Conservation (phyloP, 495 filamentous ascomycete genomes). For the Xylona heveae region DNA sequence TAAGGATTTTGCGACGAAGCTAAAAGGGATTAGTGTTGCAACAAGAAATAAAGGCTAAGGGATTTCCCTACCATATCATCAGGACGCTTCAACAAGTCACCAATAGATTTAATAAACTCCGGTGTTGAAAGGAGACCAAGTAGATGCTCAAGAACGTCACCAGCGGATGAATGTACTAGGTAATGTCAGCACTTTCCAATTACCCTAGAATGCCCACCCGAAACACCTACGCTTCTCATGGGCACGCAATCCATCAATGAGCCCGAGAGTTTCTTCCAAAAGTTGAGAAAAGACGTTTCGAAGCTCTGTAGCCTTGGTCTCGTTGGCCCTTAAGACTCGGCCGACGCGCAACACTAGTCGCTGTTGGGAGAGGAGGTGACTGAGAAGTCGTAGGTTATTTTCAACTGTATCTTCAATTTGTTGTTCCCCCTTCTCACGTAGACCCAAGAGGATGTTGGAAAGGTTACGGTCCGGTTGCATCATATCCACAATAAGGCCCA, state of each 20-base stretch:
- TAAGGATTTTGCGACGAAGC: constrained; percentile 57
- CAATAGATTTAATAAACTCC: constrained; percentile 70
- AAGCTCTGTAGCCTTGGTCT: constrained; percentile 28
- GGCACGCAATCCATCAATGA: constrained; percentile 35
- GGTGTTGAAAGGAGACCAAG: constrained; percentile 59
- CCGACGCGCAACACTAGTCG: constrained; percentile 18
- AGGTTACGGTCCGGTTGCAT: constrained; percentile 47
- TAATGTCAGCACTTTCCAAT: neutral
- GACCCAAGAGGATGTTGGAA: constrained; percentile 43
- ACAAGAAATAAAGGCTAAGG: neutral
- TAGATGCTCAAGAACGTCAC: constrained; percentile 47
- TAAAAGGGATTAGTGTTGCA: constrained; percentile 3
- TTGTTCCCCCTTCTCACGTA: constrained; percentile 35
- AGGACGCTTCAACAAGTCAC: constrained; percentile 49
- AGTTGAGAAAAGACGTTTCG: constrained; percentile 46
- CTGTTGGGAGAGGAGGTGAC: constrained; percentile 26
- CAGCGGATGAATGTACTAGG: constrained; percentile 34
- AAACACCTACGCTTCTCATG: constrained; percentile 22
- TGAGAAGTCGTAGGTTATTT: constrained; percentile 38
- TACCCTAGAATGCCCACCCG: neutral
- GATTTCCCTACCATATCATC: constrained; percentile 26
- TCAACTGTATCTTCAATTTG: constrained; percentile 36
- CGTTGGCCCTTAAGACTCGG: neutral
- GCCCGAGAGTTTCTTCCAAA: constrained; percentile 40
- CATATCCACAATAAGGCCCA: constrained; percentile 49